Base-by-base conservation (phyloP, 306 rosid species). In the Cicer bijugum region DNA sequence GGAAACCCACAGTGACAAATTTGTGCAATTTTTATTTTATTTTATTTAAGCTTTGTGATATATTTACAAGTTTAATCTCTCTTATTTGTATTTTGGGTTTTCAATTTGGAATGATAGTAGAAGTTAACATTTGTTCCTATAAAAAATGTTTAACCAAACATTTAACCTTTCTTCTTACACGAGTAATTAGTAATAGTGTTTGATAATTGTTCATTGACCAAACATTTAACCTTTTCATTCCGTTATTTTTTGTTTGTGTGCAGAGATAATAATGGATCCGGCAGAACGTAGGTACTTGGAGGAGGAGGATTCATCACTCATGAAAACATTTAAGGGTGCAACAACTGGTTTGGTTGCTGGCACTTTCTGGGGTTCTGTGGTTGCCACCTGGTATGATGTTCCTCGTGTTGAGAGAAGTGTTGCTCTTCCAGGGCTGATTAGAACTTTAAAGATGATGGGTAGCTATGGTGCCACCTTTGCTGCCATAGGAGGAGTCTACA, bases 381-480 rank as follows among this genome's bases (percentile, higher is more conserved):
- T 82, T 73, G 99, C 97, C 38, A 88, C 95, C 61, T 94, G 99
- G 99, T 48, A 85, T 33, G 99, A 94, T 71, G 96, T 94, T 69
- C 97, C 97, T 76, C 97, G 99, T 72, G 99, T 94, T 20, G 99
- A 94, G 89, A 91, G 95, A 82, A 91, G 9, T 72, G 95, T 94
- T 55, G 98, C 98, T 40, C 96, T 94, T 68, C 98, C 98, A 0
- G 98, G 98, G 78, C 87, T 94, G 40, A 3, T 94, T 14, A 87
- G 99, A 83, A 94, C 97, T 78, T 82, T 94, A 55, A 94, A 79
- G 88, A 86, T 91, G 97, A 94, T 91, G 99, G 97, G 97, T 2
- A 88, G 79, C 81, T 60, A 89, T 71, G 99, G 97, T 60, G 11
- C 86, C 51, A 91, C 97, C 17, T 91, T 89, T 89, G 99, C 99